A percentile compares a stretch with the other conserved stretches of the same genome.
These are phyloP conservation scores for Blastobotrys illinoisensis DNA, from an alignment of 1,139 yeast species.

Conservation along the genomic window DNA sequence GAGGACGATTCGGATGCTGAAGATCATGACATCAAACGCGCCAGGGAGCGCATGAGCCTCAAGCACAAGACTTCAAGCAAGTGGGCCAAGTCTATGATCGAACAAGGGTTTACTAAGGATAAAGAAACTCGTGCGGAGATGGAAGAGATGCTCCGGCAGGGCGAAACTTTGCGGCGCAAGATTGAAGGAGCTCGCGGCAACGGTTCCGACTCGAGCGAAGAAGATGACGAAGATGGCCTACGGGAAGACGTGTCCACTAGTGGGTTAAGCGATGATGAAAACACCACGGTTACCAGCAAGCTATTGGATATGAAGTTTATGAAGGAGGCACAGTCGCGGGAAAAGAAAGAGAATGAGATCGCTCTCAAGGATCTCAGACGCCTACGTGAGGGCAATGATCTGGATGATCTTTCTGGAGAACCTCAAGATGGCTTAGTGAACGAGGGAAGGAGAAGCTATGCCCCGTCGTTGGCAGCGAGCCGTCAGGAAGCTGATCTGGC, in stretches of 20 bases:
- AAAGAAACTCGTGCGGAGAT: conserved; percentile 76
- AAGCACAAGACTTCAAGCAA: conserved; percentile 75
- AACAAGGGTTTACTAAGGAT: conserved; percentile 86
- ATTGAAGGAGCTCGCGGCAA: conserved; percentile 61
- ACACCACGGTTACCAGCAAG: conserved; percentile 64
- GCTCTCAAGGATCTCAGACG: conserved; percentile 43
- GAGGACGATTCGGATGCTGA: conserved; percentile 43
- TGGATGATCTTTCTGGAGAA: conserved; percentile 12
- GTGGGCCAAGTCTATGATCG: conserved; percentile 91
- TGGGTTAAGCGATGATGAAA: conserved; percentile 33
- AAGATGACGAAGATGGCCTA: conserved; percentile 49
- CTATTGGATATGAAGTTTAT: conserved; percentile 91
- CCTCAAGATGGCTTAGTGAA: conserved; percentile 42
- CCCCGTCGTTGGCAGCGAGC: not conserved
- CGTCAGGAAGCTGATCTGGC: conserved; percentile 34
- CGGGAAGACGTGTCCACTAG: conserved; percentile 38
- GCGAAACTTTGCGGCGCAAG: conserved; percentile 69
- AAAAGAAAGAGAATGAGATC: conserved; percentile 44
- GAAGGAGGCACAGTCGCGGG: conserved; percentile 71
- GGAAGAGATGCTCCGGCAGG: conserved; percentile 89
- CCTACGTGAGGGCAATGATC: conserved; percentile 36
- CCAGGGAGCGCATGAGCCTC: conserved; percentile 85
- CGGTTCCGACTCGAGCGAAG: conserved; percentile 45
- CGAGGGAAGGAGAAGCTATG: conserved; percentile 16
- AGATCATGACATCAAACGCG: conserved; percentile 71